A percentile compares a stretch with the other conserved stretches of the same genome.
phyloP scores from a whole-genome alignment of 2,329 filamentous ascomycete genomes.

The Aplosporella prunicola region DNA sequence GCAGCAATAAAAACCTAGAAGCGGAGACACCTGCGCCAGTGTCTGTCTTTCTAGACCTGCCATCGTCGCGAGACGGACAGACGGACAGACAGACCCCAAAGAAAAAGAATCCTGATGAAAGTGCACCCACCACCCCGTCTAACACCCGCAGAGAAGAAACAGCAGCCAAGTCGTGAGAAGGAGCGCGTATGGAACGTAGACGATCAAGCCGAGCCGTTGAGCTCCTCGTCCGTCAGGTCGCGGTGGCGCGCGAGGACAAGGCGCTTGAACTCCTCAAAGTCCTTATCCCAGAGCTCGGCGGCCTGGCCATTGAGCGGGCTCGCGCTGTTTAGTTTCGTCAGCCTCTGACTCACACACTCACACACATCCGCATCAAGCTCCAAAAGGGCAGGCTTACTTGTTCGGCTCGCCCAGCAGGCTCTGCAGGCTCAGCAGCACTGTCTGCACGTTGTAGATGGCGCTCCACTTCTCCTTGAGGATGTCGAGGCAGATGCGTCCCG shows the following conservation, averaged over 20 bases:
- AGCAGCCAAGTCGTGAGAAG: too few species aligned
- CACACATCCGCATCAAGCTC: slow-evolving; percentile 13
- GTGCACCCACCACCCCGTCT: too few species aligned
- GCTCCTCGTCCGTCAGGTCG: slow-evolving; percentile 42
- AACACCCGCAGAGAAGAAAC: too few species aligned
- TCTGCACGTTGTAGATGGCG: slow-evolving; percentile 92
- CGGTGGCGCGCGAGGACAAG: slow-evolving; percentile 55
- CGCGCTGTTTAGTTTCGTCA: slow-evolving; percentile 48
- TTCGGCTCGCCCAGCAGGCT: slow-evolving; percentile 94
- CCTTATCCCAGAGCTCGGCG: slow-evolving; percentile 88
- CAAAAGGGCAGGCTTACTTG: slow-evolving; percentile 56
- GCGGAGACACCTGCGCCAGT: too few species aligned
- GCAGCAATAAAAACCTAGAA: too few species aligned
- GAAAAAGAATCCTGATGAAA: too few species aligned
- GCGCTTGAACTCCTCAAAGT: slow-evolving; percentile 77
- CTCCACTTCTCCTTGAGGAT: slow-evolving; percentile 99
- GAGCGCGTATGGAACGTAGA: too few species aligned
- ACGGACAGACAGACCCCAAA: background rate
- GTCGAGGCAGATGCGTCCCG: slow-evolving; percentile 90
- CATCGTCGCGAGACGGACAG: too few species aligned
- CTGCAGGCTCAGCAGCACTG: slow-evolving; percentile 84
- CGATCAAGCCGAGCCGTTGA: too few species aligned
- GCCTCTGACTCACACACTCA: too few species aligned
- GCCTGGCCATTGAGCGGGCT: slow-evolving; percentile 94
- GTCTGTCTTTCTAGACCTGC: too few species aligned